A percentile compares a stretch with the other conserved stretches of the same genome.
These are phyloP conservation scores for Aspergillus kassunensis DNA, from an alignment of 495 filamentous ascomycete genomes.

Conservation along the genomic window DNA sequence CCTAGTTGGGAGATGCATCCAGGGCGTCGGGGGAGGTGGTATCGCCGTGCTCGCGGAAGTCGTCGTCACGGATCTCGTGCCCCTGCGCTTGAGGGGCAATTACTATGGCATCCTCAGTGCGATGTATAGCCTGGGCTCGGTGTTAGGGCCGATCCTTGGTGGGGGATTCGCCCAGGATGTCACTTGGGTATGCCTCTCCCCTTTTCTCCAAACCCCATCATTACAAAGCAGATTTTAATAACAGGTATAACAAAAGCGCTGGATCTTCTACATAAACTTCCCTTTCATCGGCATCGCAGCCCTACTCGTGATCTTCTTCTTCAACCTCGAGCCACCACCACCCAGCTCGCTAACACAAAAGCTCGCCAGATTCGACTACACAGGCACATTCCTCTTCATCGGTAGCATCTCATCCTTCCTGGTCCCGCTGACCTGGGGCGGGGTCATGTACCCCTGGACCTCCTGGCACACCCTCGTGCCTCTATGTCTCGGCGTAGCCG, in stretches of 20 bases:
- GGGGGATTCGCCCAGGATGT: slow-evolving; percentile 30
- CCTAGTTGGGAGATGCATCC: slow-evolving; percentile 29
- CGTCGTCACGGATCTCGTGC: slow-evolving; percentile 38
- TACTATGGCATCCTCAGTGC: slow-evolving; percentile 29
- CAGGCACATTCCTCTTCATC: slow-evolving; percentile 51
- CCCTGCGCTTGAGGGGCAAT: slow-evolving; percentile 31
- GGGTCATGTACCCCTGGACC: slow-evolving; percentile 50
- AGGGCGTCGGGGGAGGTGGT: slow-evolving; percentile 35
- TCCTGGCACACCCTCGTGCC: slow-evolving; percentile 47
- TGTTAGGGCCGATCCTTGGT: slow-evolving; percentile 35
- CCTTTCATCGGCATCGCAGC: slow-evolving; percentile 47
- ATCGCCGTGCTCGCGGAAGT: slow-evolving; percentile 29
- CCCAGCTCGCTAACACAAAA: slow-evolving; percentile 24
- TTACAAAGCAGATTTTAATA: no score
- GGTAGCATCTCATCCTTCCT: slow-evolving; percentile 42
- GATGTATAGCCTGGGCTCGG: slow-evolving; percentile 22
- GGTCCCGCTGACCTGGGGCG: slow-evolving; percentile 54
- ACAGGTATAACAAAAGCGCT: slow-evolving; percentile 39
- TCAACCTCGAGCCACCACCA: slow-evolving; percentile 25
- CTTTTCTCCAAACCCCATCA: background rate
- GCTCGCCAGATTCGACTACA: slow-evolving; percentile 48
- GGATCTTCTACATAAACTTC: slow-evolving; percentile 69
- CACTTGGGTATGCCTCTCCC: slow-evolving; percentile 29
- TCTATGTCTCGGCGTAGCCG: slow-evolving; percentile 14
- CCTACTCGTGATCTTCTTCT: slow-evolving; percentile 49